Base-by-base conservation (phyloP, 73 alveolate genomes). In the Paramecium tetraurelia region DNA sequence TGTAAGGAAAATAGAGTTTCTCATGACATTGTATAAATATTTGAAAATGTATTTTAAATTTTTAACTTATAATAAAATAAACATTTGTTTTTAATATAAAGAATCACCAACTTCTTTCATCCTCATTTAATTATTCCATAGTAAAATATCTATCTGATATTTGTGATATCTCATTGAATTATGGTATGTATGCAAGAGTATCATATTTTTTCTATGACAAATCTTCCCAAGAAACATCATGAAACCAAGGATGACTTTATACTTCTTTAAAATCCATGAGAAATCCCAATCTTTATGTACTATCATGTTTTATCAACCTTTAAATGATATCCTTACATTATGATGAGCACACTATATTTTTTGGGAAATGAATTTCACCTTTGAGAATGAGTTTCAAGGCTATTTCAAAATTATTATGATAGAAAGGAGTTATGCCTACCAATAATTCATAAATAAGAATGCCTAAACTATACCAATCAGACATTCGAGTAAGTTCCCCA, bases 401-500 rank as follows among this genome's bases (percentile, higher is more conserved):
- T 2, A 89, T 12, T 53, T 63, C 63, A 83, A 59, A 70, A 29
- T 21, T 72, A 18, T 72, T 40, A 18, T 77, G 50, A 18, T 70
- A 89, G 50, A 59, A 89, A 8, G 94, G 94, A 50, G 94, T 88
- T 29, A 77, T 89, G 18, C 94, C 94, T 36, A 89, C 84, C 40
- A 89, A 44, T 20, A 89, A 44, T 70, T 89, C 94, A 35, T 89
- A 89, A 3, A 89, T 29, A 10, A 89, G 86, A 89, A 89, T 83
- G 14, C 94, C 94, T 40, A 89, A 72, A 70, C 94, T 89, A 71
- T 89, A 89, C 94, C 94, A 89, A 89, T 89, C 94, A 31, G 87
- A 58, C 94, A 89, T 89, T 40, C 90, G 29, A 80, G 90, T 80
- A 9, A 80, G 57, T 24, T 80, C 90, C 4, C 90, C 90, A 80